Evolutionary conservation across 495 filamentous ascomycete species (phyloP), one percentile per base, ranked within the genome.

Genomic region (Penicillium turbatum): DNA sequence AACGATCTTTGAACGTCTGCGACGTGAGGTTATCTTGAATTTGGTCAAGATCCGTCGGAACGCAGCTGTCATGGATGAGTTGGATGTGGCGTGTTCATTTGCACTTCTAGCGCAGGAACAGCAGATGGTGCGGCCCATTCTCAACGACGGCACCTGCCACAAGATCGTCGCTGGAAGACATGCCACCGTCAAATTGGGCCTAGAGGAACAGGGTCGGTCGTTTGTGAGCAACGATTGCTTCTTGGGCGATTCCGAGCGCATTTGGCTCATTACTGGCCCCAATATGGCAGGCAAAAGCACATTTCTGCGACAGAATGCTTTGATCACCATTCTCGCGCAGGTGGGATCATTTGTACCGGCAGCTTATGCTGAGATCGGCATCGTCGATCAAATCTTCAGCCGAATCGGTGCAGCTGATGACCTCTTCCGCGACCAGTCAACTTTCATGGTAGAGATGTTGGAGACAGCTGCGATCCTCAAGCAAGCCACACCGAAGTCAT

Each of bases 251-350:
- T 61, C 74, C 35, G 87, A 92, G 58, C 75, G 81, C 3, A 79
- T 91, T 37, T 92, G 89, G 86, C 80, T 98, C 24, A 88, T 98
- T 56, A 97, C 92, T 1, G 93, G 93, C 0, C 93, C 95, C n/a
- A 98, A 98, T 73, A 98, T 98, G 93, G 95, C 86, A 6, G 93
- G 93, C 27, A 98, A 98, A 71, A 90, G 85, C 64, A 98, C 93
- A 0, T 98, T 95, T 63, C 75, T 98, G 3, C 85, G 95, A 2
- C 93, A 97, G 52, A 97, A 95, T 70, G 93, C 93, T 1, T 75
- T 98, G 50, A 95, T 97, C 60, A 88, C 87, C 5, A 89, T 98
- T 51, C 80, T 98, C 8, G 92, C 95, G 0, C 93, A 98, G 67
- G 84, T 88, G 0, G 93, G 93, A 1, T 90, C 84, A 32, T 97